Evolutionary conservation across 2,329 filamentous ascomycete genomes (phyloP).

Genomic region (Arthrinium puccinioides): DNA sequence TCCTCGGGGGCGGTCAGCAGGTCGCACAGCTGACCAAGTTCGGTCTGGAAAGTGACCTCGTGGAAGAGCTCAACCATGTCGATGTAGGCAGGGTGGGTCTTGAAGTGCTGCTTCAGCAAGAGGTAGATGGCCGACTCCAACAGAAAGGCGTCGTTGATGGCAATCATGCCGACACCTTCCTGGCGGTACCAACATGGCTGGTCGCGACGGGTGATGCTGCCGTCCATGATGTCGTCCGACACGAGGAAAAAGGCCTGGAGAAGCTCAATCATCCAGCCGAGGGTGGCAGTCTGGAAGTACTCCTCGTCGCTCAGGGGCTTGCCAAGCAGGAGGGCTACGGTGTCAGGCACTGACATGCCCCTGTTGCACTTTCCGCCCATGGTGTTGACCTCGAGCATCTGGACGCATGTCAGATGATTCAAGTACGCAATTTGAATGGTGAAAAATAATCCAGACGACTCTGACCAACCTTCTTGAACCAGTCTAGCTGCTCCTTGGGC

Average conservation of each 20-base stretch:
- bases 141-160: constrained; percentile 98
- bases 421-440: no score
- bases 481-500: constrained; percentile 71
- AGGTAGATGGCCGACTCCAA: constrained; percentile 87
- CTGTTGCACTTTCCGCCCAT: constrained; percentile 97
- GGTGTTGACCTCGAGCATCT: constrained; percentile 81
- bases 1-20: constrained; percentile 94
- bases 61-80: constrained; percentile 96
- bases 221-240: constrained; percentile 97
- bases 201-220: constrained; percentile 87
- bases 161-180: constrained; percentile 83
- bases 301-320: constrained; percentile 68
- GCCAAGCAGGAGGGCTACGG: constrained; percentile 69
- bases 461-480: constrained; percentile 67
- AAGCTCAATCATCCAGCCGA: constrained; percentile 97
- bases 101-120: constrained; percentile 91
- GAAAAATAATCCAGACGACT: constrained; percentile 14
- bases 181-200: constrained; percentile 95
- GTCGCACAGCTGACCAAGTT: constrained; percentile 91
- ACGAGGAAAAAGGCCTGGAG: constrained; percentile 99
- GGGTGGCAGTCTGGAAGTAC: constrained; percentile 79
- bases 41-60: constrained; percentile 87
- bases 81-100: constrained; percentile 76
- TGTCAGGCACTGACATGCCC: constrained; percentile 95
- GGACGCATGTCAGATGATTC: constrained; percentile 11